Evolutionary conservation across 2,329 filamentous ascomycete genomes (phyloP), one percentile per base, ranked within the genome.

Genomic region (Sclerotinia nivalis): DNA sequence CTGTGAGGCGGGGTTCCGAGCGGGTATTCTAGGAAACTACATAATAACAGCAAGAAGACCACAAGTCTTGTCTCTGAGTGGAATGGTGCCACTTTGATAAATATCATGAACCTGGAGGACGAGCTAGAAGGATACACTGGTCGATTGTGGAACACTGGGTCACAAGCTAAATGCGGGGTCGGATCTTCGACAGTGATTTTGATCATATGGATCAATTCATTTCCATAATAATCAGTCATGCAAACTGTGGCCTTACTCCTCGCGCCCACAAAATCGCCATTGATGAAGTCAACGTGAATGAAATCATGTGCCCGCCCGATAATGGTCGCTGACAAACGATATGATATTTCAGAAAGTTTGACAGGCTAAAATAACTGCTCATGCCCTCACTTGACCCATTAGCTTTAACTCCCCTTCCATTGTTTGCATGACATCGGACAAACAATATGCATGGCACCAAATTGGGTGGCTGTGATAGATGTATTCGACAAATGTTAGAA

Each of bases 1-100:
- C 58, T 71, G 59, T 28, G 68, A 72, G 52, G 70, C 68, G 31
- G 71, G 47, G 2, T 71, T 72, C 74, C 81, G 85, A 70, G 89
- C 87, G 4, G 91, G 91, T 79, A 89, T 88, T 2, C 77, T 92
- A 25, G 89, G 89, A 1, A 89, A 92, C 15, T 43, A 70, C 56
- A 60, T 70, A 10, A 49, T 66, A 28, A 70, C 62, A 4, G 68
- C 61, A 31, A 70, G 40, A 18, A 61, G 71, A 66, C 31, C 67
- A 71, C 31, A 69, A 45, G 22, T 25, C n/a, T 20, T 62, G n/a
- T 40, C 18, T 31, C 55, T 25, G 8, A 18, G 34, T 43, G 45
- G 45, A 31, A 31, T 54, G 20, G 43, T 68, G 2, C 47, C 34
- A 54, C 34, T 68, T 25, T 62, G 31, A 43, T 56, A 31, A 15